phyloP scores from a whole-genome alignment of 345 rosid genomes.

The Citrus trifoliata region DNA sequence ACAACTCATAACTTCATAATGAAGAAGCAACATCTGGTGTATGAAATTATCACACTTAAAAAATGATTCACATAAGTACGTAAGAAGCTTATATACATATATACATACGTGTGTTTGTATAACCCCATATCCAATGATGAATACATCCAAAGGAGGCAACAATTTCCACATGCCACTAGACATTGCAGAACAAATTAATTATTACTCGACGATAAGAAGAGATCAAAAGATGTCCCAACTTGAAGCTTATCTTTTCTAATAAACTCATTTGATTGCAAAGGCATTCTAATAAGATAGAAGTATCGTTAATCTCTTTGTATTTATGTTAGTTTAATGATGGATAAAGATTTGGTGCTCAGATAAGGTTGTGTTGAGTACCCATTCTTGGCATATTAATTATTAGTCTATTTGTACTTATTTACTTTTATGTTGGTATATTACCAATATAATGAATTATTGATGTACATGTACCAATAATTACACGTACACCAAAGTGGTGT shows the following conservation, averaged over 20 bases:
- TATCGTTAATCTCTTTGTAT: no score
- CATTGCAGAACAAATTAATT: conserved; percentile 3
- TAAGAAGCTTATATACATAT: no score
- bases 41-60: background rate
- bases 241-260: conserved; percentile 2
- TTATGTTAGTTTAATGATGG: no score
- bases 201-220: background rate
- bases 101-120: background rate
- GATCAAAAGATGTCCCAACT: background rate
- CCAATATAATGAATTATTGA: no score
- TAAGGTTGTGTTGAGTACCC: no score
- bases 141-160: conserved; percentile 77
- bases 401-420: no score
- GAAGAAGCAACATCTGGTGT: background rate
- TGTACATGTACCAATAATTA: no score
- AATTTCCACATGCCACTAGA: conserved; percentile 78
- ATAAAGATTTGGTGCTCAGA: no score
- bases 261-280: conserved; percentile 69
- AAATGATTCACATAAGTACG: background rate
- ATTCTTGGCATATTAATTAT: no score
- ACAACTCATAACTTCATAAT: no score
- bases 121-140: conserved; percentile 90
- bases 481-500: no score
- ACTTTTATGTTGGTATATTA: no score
- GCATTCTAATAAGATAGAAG: conserved; percentile 50